Conservation (phyloP, 768 basidiomycete species). For the Galerina marginata region DNA sequence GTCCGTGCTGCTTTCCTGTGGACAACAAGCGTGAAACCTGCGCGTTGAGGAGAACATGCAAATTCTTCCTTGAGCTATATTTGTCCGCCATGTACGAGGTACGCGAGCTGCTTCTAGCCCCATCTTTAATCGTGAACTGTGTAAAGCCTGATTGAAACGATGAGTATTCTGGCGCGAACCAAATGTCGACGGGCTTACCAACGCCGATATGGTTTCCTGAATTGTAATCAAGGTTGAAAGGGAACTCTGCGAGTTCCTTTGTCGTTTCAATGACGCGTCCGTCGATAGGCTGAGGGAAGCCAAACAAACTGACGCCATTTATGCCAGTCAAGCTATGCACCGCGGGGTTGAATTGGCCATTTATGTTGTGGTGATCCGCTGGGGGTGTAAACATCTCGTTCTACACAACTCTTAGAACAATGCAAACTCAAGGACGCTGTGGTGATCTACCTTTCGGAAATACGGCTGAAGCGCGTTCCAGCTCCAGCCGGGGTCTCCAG, state of each 20-base stretch:
- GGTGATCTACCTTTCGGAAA: conserved; percentile 30
- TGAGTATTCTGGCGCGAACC: neutral
- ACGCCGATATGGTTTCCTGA: conserved; percentile 32
- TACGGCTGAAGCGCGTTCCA: conserved; percentile 38
- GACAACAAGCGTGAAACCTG: neutral
- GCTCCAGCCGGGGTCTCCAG: conserved; percentile 41
- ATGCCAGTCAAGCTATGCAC: conserved; percentile 42
- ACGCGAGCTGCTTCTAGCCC: neutral
- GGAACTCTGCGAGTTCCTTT: conserved; percentile 30
- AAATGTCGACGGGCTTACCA: neutral
- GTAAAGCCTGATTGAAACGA: neutral
- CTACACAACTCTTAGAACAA: conserved; percentile 24
- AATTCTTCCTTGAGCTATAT: neutral
- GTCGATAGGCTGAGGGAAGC: conserved; percentile 37
- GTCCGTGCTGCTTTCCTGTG: conserved; percentile 3
- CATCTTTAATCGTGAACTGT: neutral
- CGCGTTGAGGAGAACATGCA: neutral
- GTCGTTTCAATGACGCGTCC: conserved; percentile 35
- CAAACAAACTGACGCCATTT: conserved; percentile 36
- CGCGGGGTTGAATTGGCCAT: conserved; percentile 40
- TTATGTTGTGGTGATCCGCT: conserved; percentile 42
- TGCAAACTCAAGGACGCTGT: neutral
- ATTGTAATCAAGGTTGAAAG: conserved; percentile 35
- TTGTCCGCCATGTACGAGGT: neutral
- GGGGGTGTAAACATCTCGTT: conserved; percentile 42